Evolutionary conservation across 306 rosid species (phyloP), one percentile per base, ranked within the genome.

Genomic region (Mimosa pudica): DNA sequence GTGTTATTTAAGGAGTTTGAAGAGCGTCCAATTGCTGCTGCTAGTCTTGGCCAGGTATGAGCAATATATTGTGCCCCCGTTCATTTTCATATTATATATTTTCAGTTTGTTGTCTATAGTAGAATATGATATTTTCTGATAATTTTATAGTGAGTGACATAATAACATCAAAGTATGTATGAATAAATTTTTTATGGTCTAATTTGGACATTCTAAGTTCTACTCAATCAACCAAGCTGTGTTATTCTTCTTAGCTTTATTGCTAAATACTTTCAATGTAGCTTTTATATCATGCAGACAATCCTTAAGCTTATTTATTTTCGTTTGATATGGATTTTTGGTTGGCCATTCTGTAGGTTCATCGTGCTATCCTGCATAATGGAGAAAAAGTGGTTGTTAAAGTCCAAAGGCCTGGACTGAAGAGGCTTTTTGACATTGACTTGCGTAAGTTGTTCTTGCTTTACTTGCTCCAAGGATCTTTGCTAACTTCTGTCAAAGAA

Each of bases 361-460:
- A 94, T 82, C 96, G 98, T 2, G 98, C 97, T 54, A 79, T 95
- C 73, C 89, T 93, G 64, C 96, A 95, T 86, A 95, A 90, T 70
- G 97, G 97, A 83, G 98, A 95, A 84, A 89, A 87, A 79, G 98
- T 95, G 63, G 96, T 91, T 20, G 57, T 95, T 78, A 95, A 95
- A 85, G 98, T 95, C 72, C 98, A 93, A 84, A 90, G 98, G 81
- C 97, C 98, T 51, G 98, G 98, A 76, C 88, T 95, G 52, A 95
- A 90, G 92, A 95, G 88, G 88, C 98, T 95, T 85, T 95, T 95
- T 65, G 97, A 95, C 86, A 95, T 92, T 84, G 98, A 95, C 83
- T 82, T 95, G 83, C 82, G 98, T 95, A 87, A 90, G 98, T 83
- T 58, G 35, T 77, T 51, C 68, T 67, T 67, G 67, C 76, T 81